Base-by-base conservation (phyloP, 805 yeast species). In the Wickerhamomyces chambardii region DNA sequence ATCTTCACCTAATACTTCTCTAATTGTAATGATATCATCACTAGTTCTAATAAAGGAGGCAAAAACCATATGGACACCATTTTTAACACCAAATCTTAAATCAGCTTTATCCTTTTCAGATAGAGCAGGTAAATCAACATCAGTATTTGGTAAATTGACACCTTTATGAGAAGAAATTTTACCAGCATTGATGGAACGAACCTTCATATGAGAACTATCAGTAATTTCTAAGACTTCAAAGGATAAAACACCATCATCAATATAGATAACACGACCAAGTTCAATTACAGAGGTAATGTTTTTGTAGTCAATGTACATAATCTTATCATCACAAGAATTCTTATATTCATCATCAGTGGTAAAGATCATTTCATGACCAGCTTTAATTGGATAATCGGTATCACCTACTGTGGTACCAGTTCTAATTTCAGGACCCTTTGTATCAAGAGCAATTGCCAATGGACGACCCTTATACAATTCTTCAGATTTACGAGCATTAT, bases 371-470 rank as follows among this genome's bases (percentile, higher is more conserved):
- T 82, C 90, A 64, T 86, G 95, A 66, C 77, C 78, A 42, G 92
- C 73, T 31, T 73, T 64, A 55, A 92, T 83, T 56, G 95, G 82
- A 66, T 66, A 86, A 60, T 92, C 98, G 42, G 66, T 63, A 40
- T 75, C 84, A 55, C 73, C 84, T 45, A 66, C 61, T 52, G 98
- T 92, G 63, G 87, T 78, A 66, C 98, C 98, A 40, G 98, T 90
- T 78, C 98, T 85, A 70, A 92, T 92, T 71, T 92, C 98, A 45
- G 98, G 98, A 52, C 98, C 98, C 77, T 92, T 92, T 64, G 97
- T 92, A 66, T 92, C 98, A 54, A 92, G 78, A 47, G 98, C 98
- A 65, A 92, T 89, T 43, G 96, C 97, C 56, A 92, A 74, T 37
- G 97, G 98, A 70, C 97, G 85, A 58, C 97, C 97, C 48, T 84